phyloP scores from a whole-genome alignment of 805 yeast genomes.

The Zygosaccharomyces gambellarensis region DNA sequence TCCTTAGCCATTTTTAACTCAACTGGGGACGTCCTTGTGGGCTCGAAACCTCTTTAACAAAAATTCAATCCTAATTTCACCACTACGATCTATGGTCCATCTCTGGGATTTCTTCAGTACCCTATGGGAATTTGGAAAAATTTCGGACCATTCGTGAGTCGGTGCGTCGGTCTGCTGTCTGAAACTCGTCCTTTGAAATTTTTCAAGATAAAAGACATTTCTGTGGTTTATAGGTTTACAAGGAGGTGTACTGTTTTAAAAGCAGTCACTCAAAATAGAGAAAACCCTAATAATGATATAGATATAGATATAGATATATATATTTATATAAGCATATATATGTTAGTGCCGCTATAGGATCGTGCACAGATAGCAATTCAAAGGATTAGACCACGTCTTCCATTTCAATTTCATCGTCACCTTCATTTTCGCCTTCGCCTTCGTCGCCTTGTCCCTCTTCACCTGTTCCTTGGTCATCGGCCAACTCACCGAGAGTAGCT shows the following conservation, averaged over 20 bases:
- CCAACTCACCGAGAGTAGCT: constrained; percentile 53
- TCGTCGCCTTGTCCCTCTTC: constrained; percentile 11
- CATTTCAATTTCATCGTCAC: constrained; percentile 66
- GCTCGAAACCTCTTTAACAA: not conserved
- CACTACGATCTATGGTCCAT: not conserved
- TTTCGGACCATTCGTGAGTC: not conserved
- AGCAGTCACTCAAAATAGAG: not conserved
- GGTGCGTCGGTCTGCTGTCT: not conserved
- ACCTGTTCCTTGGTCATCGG: constrained; percentile 25
- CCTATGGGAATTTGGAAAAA: not conserved
- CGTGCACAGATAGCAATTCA: not conserved
- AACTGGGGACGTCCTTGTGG: constrained; percentile 5
- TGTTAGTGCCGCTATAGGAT: not conserved
- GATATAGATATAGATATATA: not conserved
- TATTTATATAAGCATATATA: not conserved
- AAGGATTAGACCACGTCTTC: constrained; percentile 54
- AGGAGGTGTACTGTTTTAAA: not conserved
- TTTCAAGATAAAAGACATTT: not conserved
- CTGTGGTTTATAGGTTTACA: not conserved
- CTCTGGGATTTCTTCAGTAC: not conserved
- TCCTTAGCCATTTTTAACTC: constrained; percentile 44
- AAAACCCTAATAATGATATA: not conserved
- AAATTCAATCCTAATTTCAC: not conserved
- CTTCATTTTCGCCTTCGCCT: constrained; percentile 45
- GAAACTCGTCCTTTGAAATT: not conserved